A percentile compares a stretch with the other conserved stretches of the same genome.
These are phyloP conservation scores for Gentiana macrophylla DNA, from an alignment of 257 asterid genomes.

Conservation along the genomic window DNA sequence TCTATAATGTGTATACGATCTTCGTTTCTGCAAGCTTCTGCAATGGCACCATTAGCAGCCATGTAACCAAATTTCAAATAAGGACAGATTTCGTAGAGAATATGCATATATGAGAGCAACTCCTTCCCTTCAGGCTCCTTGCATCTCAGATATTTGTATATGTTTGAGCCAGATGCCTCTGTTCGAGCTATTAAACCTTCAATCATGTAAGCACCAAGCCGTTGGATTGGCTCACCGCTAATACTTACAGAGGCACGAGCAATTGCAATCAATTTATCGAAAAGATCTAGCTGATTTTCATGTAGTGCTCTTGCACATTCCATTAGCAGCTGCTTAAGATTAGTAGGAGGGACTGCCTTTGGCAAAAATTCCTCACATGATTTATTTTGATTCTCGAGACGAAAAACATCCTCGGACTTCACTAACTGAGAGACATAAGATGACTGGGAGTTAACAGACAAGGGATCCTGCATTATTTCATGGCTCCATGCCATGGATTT, in stretches of 20 bases:
- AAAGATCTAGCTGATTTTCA: constrained; percentile 38
- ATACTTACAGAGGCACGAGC: constrained; percentile 61
- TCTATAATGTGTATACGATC: constrained; percentile 78
- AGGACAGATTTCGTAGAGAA: constrained; percentile 75
- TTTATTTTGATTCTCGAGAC: constrained; percentile 21
- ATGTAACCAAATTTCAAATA: constrained; percentile 85
- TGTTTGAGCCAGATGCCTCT: constrained; percentile 71
- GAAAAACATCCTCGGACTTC: constrained; percentile 20
- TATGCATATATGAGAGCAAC: constrained; percentile 74
- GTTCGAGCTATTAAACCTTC: constrained; percentile 81
- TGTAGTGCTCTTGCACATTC: constrained; percentile 73
- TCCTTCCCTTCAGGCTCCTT: constrained; percentile 66
- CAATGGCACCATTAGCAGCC: constrained; percentile 97
- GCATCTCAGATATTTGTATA: constrained; percentile 65
- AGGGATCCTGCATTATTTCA: constrained; percentile 24
- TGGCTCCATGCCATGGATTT: constrained; percentile 36
- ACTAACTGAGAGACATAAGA: constrained; percentile 20
- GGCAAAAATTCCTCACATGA: constrained; percentile 20
- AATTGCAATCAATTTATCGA: constrained; percentile 35
- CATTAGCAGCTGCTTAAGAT: constrained; percentile 52
- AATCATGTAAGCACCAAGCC: constrained; percentile 84
- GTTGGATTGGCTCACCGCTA: constrained; percentile 86
- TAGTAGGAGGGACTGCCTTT: constrained; percentile 38
- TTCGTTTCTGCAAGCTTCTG: constrained; percentile 73
- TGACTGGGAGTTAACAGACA: constrained; percentile 20